These are phyloP conservation scores for Durotheca rogersii DNA, from an alignment of 495 filamentous ascomycete genomes.

Conservation along the genomic window DNA sequence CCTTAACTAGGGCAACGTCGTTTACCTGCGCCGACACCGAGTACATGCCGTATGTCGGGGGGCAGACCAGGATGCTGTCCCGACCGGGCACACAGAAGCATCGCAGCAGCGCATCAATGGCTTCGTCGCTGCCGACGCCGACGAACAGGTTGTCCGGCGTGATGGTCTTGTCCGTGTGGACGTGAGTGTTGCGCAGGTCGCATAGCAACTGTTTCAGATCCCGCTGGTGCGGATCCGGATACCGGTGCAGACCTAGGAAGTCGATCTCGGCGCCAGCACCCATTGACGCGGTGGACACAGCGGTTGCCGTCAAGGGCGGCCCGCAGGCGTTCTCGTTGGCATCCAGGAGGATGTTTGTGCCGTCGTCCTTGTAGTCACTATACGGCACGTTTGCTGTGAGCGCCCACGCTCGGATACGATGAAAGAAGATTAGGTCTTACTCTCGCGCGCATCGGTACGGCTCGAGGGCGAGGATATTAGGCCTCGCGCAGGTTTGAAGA, in stretches of 20 bases:
- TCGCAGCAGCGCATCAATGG: constrained; percentile 88
- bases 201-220: constrained; percentile 86
- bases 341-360: constrained; percentile 93
- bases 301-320: constrained; percentile 54
- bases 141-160: constrained; percentile 85
- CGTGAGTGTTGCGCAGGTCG: constrained; percentile 80
- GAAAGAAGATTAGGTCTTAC: constrained; percentile 49
- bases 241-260: constrained; percentile 80
- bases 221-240: constrained; percentile 92
- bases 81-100: constrained; percentile 86
- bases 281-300: constrained; percentile 25
- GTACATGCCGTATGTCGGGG: constrained; percentile 99
- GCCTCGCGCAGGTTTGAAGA: constrained; percentile 74
- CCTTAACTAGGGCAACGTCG: constrained; percentile 80
- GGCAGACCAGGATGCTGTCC: constrained; percentile 90
- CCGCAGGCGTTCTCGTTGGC: constrained; percentile 98
- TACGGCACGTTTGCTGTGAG: no score
- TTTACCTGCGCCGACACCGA: constrained; percentile 89
- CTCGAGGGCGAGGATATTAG: constrained; percentile 78
- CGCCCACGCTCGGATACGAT: no score
- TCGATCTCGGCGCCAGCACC: constrained; percentile 53
- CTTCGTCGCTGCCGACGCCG: constrained; percentile 94
- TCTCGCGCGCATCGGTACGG: constrained; percentile 85
- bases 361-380: constrained; percentile 99
- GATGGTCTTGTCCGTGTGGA: constrained; percentile 72